Evolutionary conservation across 2,329 filamentous ascomycete species (phyloP), one percentile per base, ranked within the genome.

Genomic region (Fusarium bulbicola): DNA sequence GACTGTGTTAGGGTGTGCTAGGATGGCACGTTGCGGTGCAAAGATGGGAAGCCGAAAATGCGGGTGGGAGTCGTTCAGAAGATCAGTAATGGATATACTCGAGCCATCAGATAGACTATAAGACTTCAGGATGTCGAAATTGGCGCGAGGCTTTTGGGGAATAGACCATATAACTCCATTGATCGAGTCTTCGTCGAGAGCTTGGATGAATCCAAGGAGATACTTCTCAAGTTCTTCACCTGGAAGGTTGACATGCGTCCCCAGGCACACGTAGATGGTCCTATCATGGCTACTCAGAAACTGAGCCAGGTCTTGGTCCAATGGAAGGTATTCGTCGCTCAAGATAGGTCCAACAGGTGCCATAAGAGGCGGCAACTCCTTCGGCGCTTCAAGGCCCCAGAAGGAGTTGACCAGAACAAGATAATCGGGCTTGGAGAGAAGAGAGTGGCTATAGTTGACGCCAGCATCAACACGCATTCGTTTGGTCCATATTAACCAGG

Each of bases 351-450:
- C 85, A 6, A 86, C 79, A 3, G 81, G 66, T 6, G 78, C 76
- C 30, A 81, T 79, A 3, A 82, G 73, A 3, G 84, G 84, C 3
- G 84, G 84, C 6, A 85, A 63, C 61, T 85, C 83, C 28, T 81
- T 81, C 0, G 84, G 81, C 3, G 80, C 76, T 57, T 86, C 84
- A 13, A 86, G 76, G 0, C 84, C 84, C 63, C 81, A 84, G 67
- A 85, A 85, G 0, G 83, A 84, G 59, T 86, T 85, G 30, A 85
- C 80, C 10, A 85, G 75, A 5, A 83, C 70, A 7, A 86, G 80
- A 50, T 85, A 81, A 61, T 84, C 78, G 1, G 84, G 84, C 53
- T 85, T 85, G 7, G 76, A 63, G 1, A 74, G 62, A 1, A 73
- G 62, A 1, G 78, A 79, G 10, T 81, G 74, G 6, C 72, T 60